Base-by-base conservation (phyloP, 1,284 basidiomycete genomes). In the Ustilago nuda region DNA sequence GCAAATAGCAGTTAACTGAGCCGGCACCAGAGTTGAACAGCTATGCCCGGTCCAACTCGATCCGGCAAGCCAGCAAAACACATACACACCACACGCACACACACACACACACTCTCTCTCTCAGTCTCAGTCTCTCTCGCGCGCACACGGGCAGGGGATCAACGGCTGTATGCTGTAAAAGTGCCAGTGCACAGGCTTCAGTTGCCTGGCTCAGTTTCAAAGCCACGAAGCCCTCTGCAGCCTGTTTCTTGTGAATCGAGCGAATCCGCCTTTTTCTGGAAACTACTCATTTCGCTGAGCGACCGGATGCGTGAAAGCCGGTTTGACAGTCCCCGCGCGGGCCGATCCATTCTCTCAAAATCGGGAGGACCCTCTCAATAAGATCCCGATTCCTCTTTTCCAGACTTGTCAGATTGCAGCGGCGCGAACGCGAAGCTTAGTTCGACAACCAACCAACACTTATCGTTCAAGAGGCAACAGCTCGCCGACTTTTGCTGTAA, bases 291-390 rank as follows among this genome's bases (percentile, higher is more conserved):
- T 50, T 32, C 13, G 9, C 48, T 50, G 9, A 13, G 30, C 15
- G 4, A 50, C 48, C 35, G 51, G 51, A 37, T 53, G 51, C 51
- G 51, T 53, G 51, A 53, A 53, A 53, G 51, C 51, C 51, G 48
- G 43, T 19, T 13, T 27, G 13, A 50, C 12, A n/a, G 27, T 50
- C 27, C 48, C 27, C 48, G 27, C 48, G 48, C 48, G 27, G 48
- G 48, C 48, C 48, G 48, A 50, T 27, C 12, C 48, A 4, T 13
- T 13, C 27, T 15, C 43, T 11, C n/a, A 11, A 6, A 19, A 46
- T 43, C 52, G 59, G 52, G 59, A 53, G 51, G 43, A 17, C 32
- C 3, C 15, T 23, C 8, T 3, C 9, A 30, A n/a, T 13, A 32
- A 27, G 23, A 27, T 27, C n/a, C 43, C 43, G 43, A 45, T 45